A percentile compares a stretch with the other conserved stretches of the same genome.
Conservation (phyloP, 306 rosid genomes). For the Begonia masoniana region DNA sequence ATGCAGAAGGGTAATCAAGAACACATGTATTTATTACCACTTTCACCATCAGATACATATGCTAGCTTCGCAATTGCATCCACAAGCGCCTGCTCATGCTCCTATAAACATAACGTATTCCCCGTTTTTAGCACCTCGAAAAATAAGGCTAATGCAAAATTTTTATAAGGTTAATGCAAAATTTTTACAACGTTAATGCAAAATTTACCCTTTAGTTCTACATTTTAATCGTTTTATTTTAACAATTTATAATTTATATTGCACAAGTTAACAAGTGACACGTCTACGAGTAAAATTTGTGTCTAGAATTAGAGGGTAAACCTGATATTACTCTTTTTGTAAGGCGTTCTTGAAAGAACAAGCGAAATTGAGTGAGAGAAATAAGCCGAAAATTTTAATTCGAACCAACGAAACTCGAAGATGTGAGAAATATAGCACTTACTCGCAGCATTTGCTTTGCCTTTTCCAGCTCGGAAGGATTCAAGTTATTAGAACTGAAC, state of each 20-base stretch:
- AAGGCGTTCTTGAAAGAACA: too few species aligned
- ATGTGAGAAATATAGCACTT: slow-evolving; percentile 14
- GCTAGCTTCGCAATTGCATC: slow-evolving; percentile 76
- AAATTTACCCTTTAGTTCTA: too few species aligned
- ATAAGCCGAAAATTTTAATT: background rate
- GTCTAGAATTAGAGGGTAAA: too few species aligned
- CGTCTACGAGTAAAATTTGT: too few species aligned
- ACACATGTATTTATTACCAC: slow-evolving; percentile 54
- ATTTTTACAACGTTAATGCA: too few species aligned
- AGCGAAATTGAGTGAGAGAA: background rate
- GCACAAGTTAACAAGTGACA: too few species aligned
- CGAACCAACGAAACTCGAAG: background rate
- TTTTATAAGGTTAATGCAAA: too few species aligned
- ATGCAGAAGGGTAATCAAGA: background rate
- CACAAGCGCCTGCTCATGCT: slow-evolving; percentile 69
- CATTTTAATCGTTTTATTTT: too few species aligned
- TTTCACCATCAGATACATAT: slow-evolving; percentile 82
- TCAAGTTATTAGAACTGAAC: slow-evolving; percentile 47
- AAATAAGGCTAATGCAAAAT: too few species aligned
- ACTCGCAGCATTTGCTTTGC: slow-evolving; percentile 73
- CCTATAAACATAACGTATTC: slow-evolving; percentile 27
- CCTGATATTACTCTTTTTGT: too few species aligned
- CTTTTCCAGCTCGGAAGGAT: slow-evolving; percentile 55
- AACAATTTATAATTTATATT: too few species aligned
- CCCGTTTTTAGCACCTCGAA: too few species aligned